Conservation (phyloP, 805 yeast genomes). For the Jamesozyma hellenica region DNA sequence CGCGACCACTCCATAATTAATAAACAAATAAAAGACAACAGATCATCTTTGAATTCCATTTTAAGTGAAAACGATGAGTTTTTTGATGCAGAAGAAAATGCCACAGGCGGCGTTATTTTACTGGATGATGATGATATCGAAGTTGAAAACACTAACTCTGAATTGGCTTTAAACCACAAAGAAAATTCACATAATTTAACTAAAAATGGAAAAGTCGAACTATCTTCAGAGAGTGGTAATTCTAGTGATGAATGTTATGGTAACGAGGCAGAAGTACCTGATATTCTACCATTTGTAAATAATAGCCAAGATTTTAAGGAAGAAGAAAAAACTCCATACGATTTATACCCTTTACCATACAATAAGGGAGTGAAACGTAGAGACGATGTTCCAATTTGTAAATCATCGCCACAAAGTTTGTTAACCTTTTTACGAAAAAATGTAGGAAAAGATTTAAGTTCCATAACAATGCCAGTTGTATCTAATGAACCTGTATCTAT, state of each 20-base stretch:
- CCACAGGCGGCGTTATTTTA: slow-evolving; percentile 45
- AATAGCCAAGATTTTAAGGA: not conserved
- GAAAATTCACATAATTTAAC: too few species aligned
- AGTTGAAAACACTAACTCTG: slow-evolving; percentile 1
- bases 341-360: slow-evolving; percentile 59
- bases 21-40: slow-evolving; percentile 8
- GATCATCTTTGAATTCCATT: slow-evolving; percentile 15
- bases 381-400: slow-evolving; percentile 46
- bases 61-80: slow-evolving; percentile 43
- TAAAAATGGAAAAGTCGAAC: not conserved
- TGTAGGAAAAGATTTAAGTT: slow-evolving; percentile 81
- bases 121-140: slow-evolving; percentile 31
- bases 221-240: not conserved
- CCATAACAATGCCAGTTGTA: slow-evolving; percentile 88
- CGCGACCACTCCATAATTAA: slow-evolving; percentile 12
- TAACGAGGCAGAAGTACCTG: not conserved
- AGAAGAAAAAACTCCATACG: slow-evolving; percentile 11
- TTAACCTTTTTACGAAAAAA: slow-evolving; percentile 74
- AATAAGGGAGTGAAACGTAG: slow-evolving; percentile 41
- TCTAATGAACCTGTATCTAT: slow-evolving; percentile 85
- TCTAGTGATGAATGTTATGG: not conserved
- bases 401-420: slow-evolving; percentile 69
- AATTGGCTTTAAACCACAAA: too few species aligned
- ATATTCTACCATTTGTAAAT: not conserved
- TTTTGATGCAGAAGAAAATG: slow-evolving; percentile 59